Percentiles rank a stretch among this genome's conserved stretches.
These are phyloP conservation scores for Fusarium transvaalense DNA, from an alignment of 2,329 filamentous ascomycete genomes.

Conservation along the genomic window DNA sequence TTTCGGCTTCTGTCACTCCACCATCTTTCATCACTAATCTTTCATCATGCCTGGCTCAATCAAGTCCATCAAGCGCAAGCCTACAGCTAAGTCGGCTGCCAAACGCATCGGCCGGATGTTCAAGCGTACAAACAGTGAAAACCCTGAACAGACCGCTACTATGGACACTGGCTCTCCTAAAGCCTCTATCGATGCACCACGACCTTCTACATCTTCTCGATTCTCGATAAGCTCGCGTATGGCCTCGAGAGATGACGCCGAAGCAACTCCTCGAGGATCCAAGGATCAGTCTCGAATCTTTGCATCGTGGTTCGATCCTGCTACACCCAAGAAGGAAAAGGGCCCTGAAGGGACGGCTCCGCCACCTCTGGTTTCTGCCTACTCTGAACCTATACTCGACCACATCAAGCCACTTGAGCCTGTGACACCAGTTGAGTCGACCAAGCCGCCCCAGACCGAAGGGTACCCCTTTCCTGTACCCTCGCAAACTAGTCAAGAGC, in stretches of 20 bases:
- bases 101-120: constrained; percentile 42
- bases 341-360: background rate
- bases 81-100: constrained; percentile 36
- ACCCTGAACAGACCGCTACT: constrained; percentile 5
- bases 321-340: constrained; percentile 18
- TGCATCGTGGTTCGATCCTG: constrained; percentile 18
- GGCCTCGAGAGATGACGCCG: constrained; percentile 24
- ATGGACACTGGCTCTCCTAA: constrained; percentile 13
- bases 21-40: background rate
- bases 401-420: constrained; percentile 1
- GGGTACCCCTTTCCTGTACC: background rate
- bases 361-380: constrained; percentile 18
- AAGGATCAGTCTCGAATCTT: constrained; percentile 25
- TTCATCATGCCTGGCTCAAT: constrained; percentile 34
- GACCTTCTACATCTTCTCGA: constrained; percentile 35
- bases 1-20: background rate
- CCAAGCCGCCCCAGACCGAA: background rate
- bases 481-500: background rate
- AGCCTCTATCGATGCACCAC: constrained; percentile 17
- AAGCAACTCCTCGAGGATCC: constrained; percentile 8
- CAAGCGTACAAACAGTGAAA: constrained; percentile 32
- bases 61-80: constrained; percentile 33
- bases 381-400: constrained; percentile 7
- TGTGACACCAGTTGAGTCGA: background rate
- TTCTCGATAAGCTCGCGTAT: constrained; percentile 37